These are phyloP conservation scores for Calocybe cyanea DNA, from an alignment of 768 basidiomycete species.

Conservation along the genomic window DNA sequence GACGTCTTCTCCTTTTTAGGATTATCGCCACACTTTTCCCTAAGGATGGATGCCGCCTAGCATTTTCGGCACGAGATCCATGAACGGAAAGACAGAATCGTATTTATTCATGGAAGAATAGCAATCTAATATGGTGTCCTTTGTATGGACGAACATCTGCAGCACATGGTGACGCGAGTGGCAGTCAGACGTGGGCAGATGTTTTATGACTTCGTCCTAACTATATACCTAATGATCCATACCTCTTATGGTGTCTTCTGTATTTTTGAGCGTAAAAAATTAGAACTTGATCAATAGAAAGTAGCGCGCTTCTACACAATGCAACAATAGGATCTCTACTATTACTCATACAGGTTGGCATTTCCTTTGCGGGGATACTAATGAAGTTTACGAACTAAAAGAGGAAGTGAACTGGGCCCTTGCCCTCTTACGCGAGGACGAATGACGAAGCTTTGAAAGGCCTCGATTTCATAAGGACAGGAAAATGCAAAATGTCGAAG, in stretches of 20 bases:
- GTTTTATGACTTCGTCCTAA: constrained; percentile 2
- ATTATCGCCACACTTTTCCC: constrained; percentile 98
- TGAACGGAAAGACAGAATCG: neutral
- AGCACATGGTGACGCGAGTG: no score
- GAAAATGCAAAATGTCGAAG: constrained; percentile 53
- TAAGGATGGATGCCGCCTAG: constrained; percentile 83
- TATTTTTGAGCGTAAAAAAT: neutral
- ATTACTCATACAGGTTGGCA: no score
- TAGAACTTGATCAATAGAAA: no score
- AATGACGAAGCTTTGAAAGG: constrained; percentile 65
- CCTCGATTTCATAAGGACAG: constrained; percentile 48
- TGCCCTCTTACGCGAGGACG: constrained; percentile 55
- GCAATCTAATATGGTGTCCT: no score
- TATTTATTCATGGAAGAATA: neutral
- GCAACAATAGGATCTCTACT: no score
- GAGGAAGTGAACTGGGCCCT: constrained; percentile 51
- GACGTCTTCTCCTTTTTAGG: constrained; percentile 29
- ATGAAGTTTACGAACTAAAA: constrained; percentile 41
- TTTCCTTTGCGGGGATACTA: no score
- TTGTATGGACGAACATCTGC: neutral
- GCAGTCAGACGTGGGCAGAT: no score
- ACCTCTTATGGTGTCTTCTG: neutral
- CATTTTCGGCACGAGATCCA: constrained; percentile 59
- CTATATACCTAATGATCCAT: constrained; percentile 1
- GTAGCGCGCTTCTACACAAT: no score